phyloP scores from a whole-genome alignment of 208 protist species.

The Wallacemonas rigidus region DNA sequence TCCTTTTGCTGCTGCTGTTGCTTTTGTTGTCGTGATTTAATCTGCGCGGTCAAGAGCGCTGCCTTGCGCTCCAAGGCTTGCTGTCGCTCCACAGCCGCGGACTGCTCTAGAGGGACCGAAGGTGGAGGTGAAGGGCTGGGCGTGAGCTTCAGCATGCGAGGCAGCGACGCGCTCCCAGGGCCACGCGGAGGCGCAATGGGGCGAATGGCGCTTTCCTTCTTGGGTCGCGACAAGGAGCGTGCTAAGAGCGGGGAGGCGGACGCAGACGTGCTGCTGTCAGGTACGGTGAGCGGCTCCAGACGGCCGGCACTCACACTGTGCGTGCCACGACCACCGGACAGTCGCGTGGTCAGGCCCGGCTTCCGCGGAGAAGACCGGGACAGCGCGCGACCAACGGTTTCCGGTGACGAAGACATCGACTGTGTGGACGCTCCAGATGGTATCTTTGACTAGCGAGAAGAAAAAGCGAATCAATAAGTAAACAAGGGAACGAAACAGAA shows the following conservation, averaged over 20 bases:
- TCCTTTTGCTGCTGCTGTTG: not conserved
- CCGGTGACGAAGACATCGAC: not conserved
- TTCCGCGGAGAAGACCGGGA: conserved; percentile 10
- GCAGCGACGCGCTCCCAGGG: not conserved
- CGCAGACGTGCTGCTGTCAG: not conserved
- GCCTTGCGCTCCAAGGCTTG: conserved; percentile 12
- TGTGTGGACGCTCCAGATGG: not conserved
- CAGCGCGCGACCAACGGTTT: not conserved
- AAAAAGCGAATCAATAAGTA: not conserved
- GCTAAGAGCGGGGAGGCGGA: conserved; percentile 1
- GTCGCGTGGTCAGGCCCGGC: conserved; percentile 8
- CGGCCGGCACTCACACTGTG: not conserved
- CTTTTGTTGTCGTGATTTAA: conserved; percentile 7
- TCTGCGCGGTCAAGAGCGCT: conserved; percentile 9
- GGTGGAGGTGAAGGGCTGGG: conserved; percentile 13
- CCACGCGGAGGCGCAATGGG: not conserved
- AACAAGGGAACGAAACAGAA: conserved; percentile 6
- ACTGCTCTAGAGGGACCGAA: not conserved
- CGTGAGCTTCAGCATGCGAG: conserved; percentile 16
- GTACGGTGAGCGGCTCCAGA: not conserved
- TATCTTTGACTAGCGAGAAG: not conserved
- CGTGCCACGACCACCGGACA: not conserved
- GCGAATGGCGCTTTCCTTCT: not conserved
- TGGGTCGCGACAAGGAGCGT: conserved; percentile 11
- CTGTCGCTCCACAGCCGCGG: conserved; percentile 2